phyloP scores from a whole-genome alignment of 495 filamentous ascomycete genomes.

The Antarctomyces pellizariae region DNA sequence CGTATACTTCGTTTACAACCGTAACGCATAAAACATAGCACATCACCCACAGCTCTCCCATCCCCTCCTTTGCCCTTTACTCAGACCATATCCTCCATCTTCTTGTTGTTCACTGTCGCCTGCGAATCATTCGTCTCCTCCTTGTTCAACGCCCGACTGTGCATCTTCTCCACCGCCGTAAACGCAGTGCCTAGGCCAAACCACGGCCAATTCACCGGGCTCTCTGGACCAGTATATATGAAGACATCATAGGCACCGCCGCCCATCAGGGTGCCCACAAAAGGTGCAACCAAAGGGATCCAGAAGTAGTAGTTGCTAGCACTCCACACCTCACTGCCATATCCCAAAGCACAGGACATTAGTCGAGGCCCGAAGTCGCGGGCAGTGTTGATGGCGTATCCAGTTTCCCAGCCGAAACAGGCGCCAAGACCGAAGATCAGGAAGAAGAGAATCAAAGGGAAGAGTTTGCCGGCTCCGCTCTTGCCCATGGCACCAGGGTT shows the following conservation, averaged over 20 bases:
- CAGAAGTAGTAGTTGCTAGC: constrained; percentile 38
- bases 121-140: no score
- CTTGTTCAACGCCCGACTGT: no score
- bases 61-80: no score
- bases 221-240: constrained; percentile 28
- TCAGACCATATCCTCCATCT: no score
- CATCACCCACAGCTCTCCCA: no score
- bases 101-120: no score
- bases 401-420: constrained; percentile 47
- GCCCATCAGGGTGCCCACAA: constrained; percentile 22
- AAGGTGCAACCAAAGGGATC: constrained; percentile 23
- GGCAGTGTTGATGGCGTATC: constrained; percentile 43
- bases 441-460: constrained; percentile 36
- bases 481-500: constrained; percentile 21
- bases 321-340: constrained; percentile 37
- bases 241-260: constrained; percentile 27
- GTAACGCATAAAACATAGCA: no score
- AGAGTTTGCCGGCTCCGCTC: constrained; percentile 19
- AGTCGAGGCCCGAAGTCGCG: constrained; percentile 45
- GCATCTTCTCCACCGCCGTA: no score
- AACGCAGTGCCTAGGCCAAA: no score
- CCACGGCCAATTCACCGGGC: constrained; percentile 20
- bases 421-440: constrained; percentile 40
- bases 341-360: constrained; percentile 34
- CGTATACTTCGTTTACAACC: no score